Conservation (phyloP, 1,284 basidiomycete species). For the Polyporus tsugae region DNA sequence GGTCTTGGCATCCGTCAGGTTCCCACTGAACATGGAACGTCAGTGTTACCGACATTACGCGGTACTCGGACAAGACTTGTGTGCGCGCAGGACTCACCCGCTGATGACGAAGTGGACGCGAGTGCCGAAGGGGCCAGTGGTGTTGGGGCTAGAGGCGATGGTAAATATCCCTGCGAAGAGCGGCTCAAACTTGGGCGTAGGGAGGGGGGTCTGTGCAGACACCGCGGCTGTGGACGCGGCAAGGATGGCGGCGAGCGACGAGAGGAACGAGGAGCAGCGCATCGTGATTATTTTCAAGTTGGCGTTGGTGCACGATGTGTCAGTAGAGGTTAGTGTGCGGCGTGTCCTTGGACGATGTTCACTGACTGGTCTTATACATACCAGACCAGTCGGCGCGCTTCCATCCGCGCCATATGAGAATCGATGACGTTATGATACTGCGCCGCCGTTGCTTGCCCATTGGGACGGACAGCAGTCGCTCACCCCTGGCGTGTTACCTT, state of each 20-base stretch:
- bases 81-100: neutral
- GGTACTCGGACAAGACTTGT: neutral
- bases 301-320: neutral
- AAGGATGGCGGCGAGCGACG: conserved; percentile 1
- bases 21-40: neutral
- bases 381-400: neutral
- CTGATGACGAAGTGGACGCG: conserved; percentile 1
- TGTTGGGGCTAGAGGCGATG: neutral
- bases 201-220: neutral
- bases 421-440: neutral
- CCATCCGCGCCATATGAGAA: neutral
- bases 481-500: neutral
- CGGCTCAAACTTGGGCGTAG: neutral
- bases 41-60: neutral
- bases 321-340: neutral
- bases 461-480: neutral
- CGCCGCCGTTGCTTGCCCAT: neutral
- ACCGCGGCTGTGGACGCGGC: neutral
- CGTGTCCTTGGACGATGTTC: neutral
- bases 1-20: conserved; percentile 5
- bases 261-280: neutral
- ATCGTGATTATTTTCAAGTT: neutral
- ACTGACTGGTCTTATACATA: neutral
- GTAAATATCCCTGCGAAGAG: neutral
- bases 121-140: conserved; percentile 1